Percentiles rank a stretch among this genome's conserved stretches.
Evolutionary conservation across 129 eudicot species (phyloP).

Genomic region (Helichrysum umbraculigerum): DNA sequence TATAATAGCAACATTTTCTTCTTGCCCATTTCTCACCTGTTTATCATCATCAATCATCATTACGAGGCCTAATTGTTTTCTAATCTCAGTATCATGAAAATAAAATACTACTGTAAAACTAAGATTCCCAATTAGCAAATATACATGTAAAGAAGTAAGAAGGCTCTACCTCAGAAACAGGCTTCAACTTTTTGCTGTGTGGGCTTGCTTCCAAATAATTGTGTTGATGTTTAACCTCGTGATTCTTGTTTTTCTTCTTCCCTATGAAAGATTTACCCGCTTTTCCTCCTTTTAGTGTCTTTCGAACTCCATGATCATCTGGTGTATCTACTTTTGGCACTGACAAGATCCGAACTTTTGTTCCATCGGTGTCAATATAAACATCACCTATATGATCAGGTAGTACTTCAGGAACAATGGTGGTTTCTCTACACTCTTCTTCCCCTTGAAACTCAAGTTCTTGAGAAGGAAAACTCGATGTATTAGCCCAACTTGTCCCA

Average conservation of each 20-base stretch:
- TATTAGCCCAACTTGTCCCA: slow-evolving; percentile 76
- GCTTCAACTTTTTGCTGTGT: slow-evolving; percentile 24
- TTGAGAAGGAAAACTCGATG: slow-evolving; percentile 40
- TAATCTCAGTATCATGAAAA: neutral
- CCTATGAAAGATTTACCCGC: slow-evolving; percentile 33
- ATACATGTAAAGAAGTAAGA: neutral
- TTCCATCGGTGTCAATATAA: slow-evolving; percentile 77
- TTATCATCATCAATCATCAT: slow-evolving; percentile 12
- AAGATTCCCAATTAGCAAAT: neutral
- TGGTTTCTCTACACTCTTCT: slow-evolving; percentile 24
- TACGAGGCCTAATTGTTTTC: slow-evolving; percentile 53
- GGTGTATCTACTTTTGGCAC: slow-evolving; percentile 19
- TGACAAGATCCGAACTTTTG: slow-evolving; percentile 76
- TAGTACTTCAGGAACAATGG: slow-evolving; percentile 33
- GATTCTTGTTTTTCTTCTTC: slow-evolving; percentile 43
- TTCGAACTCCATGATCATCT: slow-evolving; percentile 27
- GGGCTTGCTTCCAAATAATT: slow-evolving; percentile 37
- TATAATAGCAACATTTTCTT: slow-evolving; percentile 24
- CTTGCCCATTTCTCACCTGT: slow-evolving; percentile 40
- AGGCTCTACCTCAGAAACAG: slow-evolving; percentile 54
- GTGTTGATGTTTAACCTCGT: slow-evolving; percentile 26
- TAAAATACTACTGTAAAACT: neutral
- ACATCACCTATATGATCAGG: slow-evolving; percentile 59
- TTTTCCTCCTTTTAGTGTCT: slow-evolving; percentile 37
- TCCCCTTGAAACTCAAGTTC: slow-evolving; percentile 36